Evolutionary conservation across 2,329 filamentous ascomycete species (phyloP), one percentile per base, ranked within the genome.

Genomic region (Achaetomium macrosporum): DNA sequence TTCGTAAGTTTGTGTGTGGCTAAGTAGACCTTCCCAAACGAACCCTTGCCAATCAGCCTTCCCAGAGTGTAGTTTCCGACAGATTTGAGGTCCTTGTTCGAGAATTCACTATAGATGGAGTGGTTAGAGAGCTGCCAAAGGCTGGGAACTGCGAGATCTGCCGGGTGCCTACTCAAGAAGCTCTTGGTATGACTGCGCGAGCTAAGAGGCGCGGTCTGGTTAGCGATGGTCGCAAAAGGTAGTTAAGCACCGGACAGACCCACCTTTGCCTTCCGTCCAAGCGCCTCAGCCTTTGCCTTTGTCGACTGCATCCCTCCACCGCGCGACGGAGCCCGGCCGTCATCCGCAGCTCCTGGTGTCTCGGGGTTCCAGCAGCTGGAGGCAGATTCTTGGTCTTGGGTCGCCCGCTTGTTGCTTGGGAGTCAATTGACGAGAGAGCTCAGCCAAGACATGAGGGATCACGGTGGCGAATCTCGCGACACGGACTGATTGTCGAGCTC

Each of bases 1-100:
- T 96, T 96, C 65, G 90, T 97, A 70, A 99, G 89, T 71, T 96
- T 97, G 71, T 99, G 93, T 42, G 85, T 84, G 54, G 92, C 93
- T 54, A 99, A 79, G 70, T 99, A 99, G 65, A 99, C 93, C 73
- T 96, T 97, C 64, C 93, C 93, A 71, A 99, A 99, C 59, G 91
- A 96, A 53, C 93, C 93, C 68, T 97, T 99, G 61, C 93, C 93
- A 67, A 99, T 96, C 54, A 99, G 77, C 55, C 85, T 85, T 42
- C 93, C 93, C 53, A 99, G 80, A 35, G 85, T 85, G 71, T 99
- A 99, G 74, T 96, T 97, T 62, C 93, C 93, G 56, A 99, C 93
- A 50, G 85, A 89, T 65, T 87, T 86, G 61, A 99, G 82, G 60
- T 99, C 92, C 68, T 87, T 87, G 63, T 88, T 90, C 56, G 89